These are phyloP conservation scores for Mrakia blollopis DNA, from an alignment of 768 basidiomycete genomes.

Conservation along the genomic window DNA sequence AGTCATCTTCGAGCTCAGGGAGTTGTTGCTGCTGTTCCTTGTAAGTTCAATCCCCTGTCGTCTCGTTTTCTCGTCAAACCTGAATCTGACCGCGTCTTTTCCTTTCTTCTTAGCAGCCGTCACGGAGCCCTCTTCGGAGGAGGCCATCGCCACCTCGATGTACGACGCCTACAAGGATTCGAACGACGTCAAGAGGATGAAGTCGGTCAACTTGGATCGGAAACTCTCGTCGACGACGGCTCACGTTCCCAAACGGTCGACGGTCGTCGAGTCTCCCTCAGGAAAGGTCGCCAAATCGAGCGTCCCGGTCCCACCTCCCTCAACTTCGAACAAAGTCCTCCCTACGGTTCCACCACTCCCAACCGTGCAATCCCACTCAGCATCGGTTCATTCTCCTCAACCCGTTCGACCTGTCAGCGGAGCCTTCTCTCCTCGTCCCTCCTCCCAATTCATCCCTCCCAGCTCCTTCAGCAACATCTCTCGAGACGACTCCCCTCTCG, in stretches of 20 bases:
- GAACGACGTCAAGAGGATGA: constrained; percentile 87
- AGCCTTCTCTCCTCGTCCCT: constrained; percentile 16
- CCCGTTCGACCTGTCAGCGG: constrained; percentile 12
- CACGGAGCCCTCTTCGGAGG: constrained; percentile 6
- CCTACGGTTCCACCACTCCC: constrained; percentile 11
- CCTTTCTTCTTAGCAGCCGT: not conserved
- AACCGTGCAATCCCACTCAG: not conserved
- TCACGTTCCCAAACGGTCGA: constrained; percentile 84
- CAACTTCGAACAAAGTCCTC: not conserved
- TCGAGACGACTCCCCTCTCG: constrained; percentile 39
- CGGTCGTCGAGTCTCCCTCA: constrained; percentile 88
- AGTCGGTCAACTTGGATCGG: constrained; percentile 87
- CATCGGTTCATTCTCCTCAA: not conserved
- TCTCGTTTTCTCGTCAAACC: not conserved
- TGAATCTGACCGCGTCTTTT: not conserved
- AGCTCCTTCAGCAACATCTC: constrained; percentile 40
- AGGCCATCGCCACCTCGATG: constrained; percentile 34
- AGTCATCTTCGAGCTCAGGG: constrained; percentile 71
- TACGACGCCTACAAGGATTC: constrained; percentile 80
- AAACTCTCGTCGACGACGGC: constrained; percentile 86
- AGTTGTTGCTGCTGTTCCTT: constrained; percentile 74
- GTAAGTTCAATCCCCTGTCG: constrained; percentile 47
- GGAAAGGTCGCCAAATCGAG: constrained; percentile 74
- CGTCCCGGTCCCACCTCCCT: constrained; percentile 27
- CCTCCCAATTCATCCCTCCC: constrained; percentile 35